These are phyloP conservation scores for Cystoderma amianthinum DNA, from an alignment of 768 basidiomycete species.

Conservation along the genomic window DNA sequence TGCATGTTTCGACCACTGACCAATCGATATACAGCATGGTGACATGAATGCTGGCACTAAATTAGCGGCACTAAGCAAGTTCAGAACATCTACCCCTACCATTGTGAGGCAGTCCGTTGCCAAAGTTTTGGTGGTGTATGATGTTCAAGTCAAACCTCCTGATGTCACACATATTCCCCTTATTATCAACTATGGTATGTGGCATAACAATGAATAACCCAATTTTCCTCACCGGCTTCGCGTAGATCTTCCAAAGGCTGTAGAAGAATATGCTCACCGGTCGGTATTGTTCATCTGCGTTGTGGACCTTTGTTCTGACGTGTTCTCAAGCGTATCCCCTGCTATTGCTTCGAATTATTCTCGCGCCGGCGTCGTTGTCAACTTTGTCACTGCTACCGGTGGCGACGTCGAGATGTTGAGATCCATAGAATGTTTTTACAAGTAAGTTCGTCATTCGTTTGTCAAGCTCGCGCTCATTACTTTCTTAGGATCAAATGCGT, in stretches of 20 bases:
- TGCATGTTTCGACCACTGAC: constrained; percentile 9
- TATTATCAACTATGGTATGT: constrained; percentile 88
- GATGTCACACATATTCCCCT: constrained; percentile 89
- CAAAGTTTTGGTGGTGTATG: constrained; percentile 87
- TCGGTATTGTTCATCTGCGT: constrained; percentile 20
- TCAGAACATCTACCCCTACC: constrained; percentile 51
- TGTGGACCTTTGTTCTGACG: constrained; percentile 4
- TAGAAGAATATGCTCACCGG: constrained; percentile 97
- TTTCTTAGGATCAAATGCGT: constrained; percentile 80
- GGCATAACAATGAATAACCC: background rate
- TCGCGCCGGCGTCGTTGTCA: constrained; percentile 88
- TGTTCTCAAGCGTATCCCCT: constrained; percentile 60
- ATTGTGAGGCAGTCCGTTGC: constrained; percentile 61
- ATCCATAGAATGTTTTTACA: constrained; percentile 98
- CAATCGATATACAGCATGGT: constrained; percentile 54
- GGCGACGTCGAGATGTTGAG: constrained; percentile 98
- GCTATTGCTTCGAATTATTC: constrained; percentile 83
- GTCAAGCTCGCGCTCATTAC: background rate
- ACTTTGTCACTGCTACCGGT: constrained; percentile 95
- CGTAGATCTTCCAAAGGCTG: constrained; percentile 84
- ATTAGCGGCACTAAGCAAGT: constrained; percentile 78
- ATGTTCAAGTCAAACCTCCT: constrained; percentile 85
- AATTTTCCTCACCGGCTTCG: too few species aligned
- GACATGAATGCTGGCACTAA: constrained; percentile 87
- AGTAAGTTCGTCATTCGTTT: constrained; percentile 38